phyloP scores from a whole-genome alignment of 306 rosid genomes.

The Sindora glabra region DNA sequence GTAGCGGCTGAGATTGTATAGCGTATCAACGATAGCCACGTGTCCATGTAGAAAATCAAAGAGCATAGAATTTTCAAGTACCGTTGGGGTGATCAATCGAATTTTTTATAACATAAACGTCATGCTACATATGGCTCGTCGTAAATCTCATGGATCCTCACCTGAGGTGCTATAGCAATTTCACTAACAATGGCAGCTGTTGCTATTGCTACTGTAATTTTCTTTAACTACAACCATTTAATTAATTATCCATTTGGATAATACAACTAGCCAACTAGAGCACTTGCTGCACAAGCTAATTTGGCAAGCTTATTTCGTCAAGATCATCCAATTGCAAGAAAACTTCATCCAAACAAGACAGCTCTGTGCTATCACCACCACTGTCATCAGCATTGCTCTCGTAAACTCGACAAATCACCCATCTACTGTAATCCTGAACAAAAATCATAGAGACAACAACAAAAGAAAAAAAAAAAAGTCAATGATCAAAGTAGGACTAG shows the following conservation, averaged over 20 bases:
- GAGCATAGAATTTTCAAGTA: too few relatives aligned
- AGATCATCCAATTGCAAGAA: conserved; percentile 92
- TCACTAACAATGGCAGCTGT: too few relatives aligned
- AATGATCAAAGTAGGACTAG: not conserved
- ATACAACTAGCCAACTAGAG: conserved; percentile 14
- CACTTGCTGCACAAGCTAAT: conserved; percentile 30
- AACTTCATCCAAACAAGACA: conserved; percentile 86
- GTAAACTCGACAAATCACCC: conserved; percentile 70
- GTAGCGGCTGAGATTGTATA: too few relatives aligned
- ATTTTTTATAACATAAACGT: too few relatives aligned
- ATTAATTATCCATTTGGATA: conserved; percentile 28
- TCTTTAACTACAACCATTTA: conserved; percentile 11
- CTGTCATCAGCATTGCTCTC: conserved; percentile 30
- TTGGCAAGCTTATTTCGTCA: conserved; percentile 86
- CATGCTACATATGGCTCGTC: too few relatives aligned
- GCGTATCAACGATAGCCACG: too few relatives aligned
- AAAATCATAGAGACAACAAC: too few relatives aligned
- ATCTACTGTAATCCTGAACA: conserved; percentile 53
- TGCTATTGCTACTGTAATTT: too few relatives aligned
- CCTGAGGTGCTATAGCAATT: too few relatives aligned
- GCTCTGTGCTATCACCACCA: conserved; percentile 35
- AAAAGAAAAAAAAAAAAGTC: not conserved
- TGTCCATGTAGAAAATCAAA: too few relatives aligned
- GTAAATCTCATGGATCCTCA: too few relatives aligned
- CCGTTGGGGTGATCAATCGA: too few relatives aligned